A percentile compares a stretch with the other conserved stretches of the same genome.
Conservation (phyloP, 495 filamentous ascomycete genomes). For the Hypomontagnella monticulosa region DNA sequence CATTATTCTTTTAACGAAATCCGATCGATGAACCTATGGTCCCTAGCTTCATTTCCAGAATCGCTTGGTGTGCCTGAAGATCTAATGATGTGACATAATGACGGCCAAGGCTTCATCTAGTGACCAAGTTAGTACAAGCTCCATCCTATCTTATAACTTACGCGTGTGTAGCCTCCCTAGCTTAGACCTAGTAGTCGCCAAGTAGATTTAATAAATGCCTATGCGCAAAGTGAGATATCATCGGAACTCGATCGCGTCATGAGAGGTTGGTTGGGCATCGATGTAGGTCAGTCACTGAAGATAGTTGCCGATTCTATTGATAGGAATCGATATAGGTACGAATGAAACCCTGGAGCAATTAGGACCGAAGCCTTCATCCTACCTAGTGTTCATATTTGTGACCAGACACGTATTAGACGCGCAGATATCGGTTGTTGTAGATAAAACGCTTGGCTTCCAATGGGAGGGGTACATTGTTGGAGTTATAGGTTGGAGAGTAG, state of each 20-base stretch:
- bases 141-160: no score
- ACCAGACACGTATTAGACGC: background rate
- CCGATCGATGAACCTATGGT: background rate
- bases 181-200: no score
- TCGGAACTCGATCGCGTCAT: background rate
- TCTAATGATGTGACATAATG: background rate
- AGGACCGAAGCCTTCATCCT: conserved; percentile 8
- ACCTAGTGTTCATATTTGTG: background rate
- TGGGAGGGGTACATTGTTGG: background rate
- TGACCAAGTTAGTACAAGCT: no score
- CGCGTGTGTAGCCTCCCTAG: no score
- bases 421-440: conserved; percentile 10
- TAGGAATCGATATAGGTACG: background rate
- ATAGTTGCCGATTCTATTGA: background rate
- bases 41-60: conserved; percentile 11
- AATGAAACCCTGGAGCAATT: conserved; percentile 12
- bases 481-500: conserved; percentile 16
- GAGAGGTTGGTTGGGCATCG: background rate
- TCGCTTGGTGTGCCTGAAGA: background rate
- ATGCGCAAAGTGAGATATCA: background rate
- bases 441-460: conserved; percentile 19
- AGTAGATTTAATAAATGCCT: background rate
- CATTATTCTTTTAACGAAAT: background rate
- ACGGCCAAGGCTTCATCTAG: background rate
- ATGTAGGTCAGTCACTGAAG: background rate